Evolutionary conservation across 306 rosid species (phyloP), one percentile per base, ranked within the genome.

Genomic region (Rosa multiflora): DNA sequence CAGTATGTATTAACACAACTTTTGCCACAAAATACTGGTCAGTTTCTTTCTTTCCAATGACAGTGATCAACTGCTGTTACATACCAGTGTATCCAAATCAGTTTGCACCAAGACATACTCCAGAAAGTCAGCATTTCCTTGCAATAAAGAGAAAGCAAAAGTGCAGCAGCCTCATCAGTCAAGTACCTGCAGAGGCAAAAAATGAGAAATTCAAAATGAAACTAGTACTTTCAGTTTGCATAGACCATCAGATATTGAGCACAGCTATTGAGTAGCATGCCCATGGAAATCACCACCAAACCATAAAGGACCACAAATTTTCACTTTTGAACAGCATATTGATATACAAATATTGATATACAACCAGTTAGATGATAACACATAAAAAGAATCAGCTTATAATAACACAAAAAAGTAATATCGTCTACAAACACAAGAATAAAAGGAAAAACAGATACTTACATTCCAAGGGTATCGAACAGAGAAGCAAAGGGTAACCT

Each of bases 41-140:
- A 12, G 5, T 20, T 63, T 18, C 39, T 55, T 74, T 18, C 48
- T 4, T 43, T 17, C 26, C 14, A 15, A n/a, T 39, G 48, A 68
- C 3, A 81, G 69, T 75, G 75, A 78, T 73, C 70, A 84, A 81
- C 29, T 84, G 48, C 58, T 55, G 76, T 58, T 58, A 40, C 96
- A 55, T 96, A 96, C 99, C 99, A 96, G 81, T 69, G 97, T 96
- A 85, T 96, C 98, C 87, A 93, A 58, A 90, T 96, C 99, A 81
- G 97, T 96, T 85, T 98, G 97, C 87, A 96, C 99, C 90, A 96
- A 88, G 52, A 93, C 99, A 78, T 96, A 96, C 84, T 96, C 99
- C 84, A 90, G 85, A 87, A 96, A 96, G 77, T 87, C 85, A 23
- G 94, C 82, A 82, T 95, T 95, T 83, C 98, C 99, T 85, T 95